Conservation (phyloP, 1,139 yeast species). For the Casaregolazyma suthepensis region DNA sequence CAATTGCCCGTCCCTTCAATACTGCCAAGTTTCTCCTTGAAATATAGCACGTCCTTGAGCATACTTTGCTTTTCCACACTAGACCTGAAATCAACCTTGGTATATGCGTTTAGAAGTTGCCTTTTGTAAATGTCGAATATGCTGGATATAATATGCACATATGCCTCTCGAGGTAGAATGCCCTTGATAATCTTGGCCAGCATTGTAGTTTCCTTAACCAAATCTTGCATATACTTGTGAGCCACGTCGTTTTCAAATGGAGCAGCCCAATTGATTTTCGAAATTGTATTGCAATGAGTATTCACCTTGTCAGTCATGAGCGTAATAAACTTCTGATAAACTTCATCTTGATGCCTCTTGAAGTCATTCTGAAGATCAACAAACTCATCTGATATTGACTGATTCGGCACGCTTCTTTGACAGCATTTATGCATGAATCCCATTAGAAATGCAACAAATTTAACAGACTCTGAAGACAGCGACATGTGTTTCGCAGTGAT, state of each 20-base stretch:
- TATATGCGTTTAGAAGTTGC: conserved; percentile 48
- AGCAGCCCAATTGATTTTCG: conserved; percentile 47
- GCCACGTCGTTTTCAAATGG: conserved; percentile 33
- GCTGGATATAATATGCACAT: conserved; percentile 30
- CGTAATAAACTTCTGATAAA: conserved; percentile 59
- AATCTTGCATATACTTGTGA: conserved; percentile 58
- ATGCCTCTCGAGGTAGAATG: conserved; percentile 50
- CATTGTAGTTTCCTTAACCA: conserved; percentile 61
- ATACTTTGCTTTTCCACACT: conserved; percentile 33
- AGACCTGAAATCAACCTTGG: conserved; percentile 44
- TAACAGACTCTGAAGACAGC: conserved; percentile 56
- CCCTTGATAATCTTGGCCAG: conserved; percentile 56
- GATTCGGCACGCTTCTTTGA: conserved; percentile 22
- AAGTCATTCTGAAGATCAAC: conserved; percentile 34
- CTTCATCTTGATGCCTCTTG: conserved; percentile 52
- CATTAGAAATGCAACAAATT: conserved; percentile 36
- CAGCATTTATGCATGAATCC: conserved; percentile 33
- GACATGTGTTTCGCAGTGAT: conserved; percentile 73
- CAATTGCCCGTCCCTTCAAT: conserved; percentile 60
- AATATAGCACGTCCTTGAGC: conserved; percentile 59
- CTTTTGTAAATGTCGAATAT: conserved; percentile 58
- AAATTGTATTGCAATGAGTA: conserved; percentile 43
- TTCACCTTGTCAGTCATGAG: conserved; percentile 63
- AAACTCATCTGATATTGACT: conserved; percentile 36
- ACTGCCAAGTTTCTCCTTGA: conserved; percentile 53